Base-by-base conservation (phyloP, 106 monocot species). In the Apostasia ramifera region DNA sequence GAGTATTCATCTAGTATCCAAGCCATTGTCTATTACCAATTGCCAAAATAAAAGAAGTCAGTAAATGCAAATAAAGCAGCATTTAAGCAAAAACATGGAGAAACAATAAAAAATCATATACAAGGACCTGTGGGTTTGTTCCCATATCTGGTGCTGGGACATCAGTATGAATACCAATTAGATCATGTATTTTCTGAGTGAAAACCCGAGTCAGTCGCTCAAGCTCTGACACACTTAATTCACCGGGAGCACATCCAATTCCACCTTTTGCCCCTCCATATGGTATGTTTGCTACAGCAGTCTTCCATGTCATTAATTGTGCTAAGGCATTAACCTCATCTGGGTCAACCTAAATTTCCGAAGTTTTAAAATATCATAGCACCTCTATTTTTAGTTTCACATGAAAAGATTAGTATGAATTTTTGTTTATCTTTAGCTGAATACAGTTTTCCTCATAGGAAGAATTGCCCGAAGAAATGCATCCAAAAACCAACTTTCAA, bases 1-100 rank as follows among this genome's bases (percentile, higher is more conserved):
- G 94, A 90, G 71, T 94, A 94, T 53, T 94, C 94, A 53, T 90
- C 94, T 47, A 94, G 78, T 81, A 94, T 94, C 94, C 94, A 94
- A 53, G 94, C 86, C 94, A 94, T 94, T 53, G 94, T 94, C 94
- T 94, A 71, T 47, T 46, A 9, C 53, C 46, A 69, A 58, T 65
- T 70, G 14, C 44, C 61, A 41, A 53, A 26, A 26, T 26, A 26
- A 26, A 26, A 26, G 26, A 26, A 26, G 26, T 26, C 26, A 26
- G 26, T 26, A 55, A 67, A 48, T 6, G 52, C 26, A n/a, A 47
- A 54, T 47, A 66, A 63, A 43, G 46, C 5, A 48, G 2, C 41
- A 53, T 41, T 15, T 56, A 70, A 61, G 5, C 13, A 39, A 44
- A 50, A 66, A 44, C 26, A 26, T 26, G 26, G 26, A 44, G 14